Evolutionary conservation across 192 early-diverging fungal species (phyloP).

Genomic region (Mortierella antarctica): DNA sequence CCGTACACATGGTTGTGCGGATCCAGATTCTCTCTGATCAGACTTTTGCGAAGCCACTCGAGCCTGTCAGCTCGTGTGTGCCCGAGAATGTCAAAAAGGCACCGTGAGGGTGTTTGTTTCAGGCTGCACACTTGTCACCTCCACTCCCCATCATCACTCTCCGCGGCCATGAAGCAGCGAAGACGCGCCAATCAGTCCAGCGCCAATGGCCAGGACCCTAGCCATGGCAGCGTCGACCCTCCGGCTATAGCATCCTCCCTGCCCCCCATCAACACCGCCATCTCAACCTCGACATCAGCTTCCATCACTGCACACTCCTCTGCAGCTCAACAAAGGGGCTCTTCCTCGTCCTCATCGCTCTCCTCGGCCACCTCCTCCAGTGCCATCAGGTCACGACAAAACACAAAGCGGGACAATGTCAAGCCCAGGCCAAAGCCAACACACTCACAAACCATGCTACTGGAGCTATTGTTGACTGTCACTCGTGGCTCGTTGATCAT

Average conservation of each 20-base stretch:
- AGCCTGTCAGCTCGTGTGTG: no score
- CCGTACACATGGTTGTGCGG: no score
- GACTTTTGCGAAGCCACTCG: no score
- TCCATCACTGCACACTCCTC: background rate
- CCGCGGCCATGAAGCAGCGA: constrained; percentile 12
- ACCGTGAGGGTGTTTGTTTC: no score
- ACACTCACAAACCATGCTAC: constrained; percentile 47
- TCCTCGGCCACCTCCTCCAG: constrained; percentile 5
- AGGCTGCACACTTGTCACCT: no score
- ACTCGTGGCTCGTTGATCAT: constrained; percentile 52
- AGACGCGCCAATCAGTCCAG: constrained; percentile 4
- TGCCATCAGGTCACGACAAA: background rate
- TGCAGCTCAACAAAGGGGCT: background rate
- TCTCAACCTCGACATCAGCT: constrained; percentile 4
- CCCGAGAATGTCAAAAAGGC: no score
- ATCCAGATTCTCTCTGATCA: no score
- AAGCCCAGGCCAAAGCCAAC: constrained; percentile 2
- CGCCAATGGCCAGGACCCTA: constrained; percentile 2
- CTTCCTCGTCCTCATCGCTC: constrained; percentile 13
- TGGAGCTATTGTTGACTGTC: constrained; percentile 52
- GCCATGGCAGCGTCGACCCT: background rate
- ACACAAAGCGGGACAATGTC: background rate
- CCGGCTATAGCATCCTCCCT: constrained; percentile 10
- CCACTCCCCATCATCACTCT: no score
- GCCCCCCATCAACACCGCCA: constrained; percentile 4